Conservation (phyloP, 179 eudicot genomes). For the Silene coronaria region DNA sequence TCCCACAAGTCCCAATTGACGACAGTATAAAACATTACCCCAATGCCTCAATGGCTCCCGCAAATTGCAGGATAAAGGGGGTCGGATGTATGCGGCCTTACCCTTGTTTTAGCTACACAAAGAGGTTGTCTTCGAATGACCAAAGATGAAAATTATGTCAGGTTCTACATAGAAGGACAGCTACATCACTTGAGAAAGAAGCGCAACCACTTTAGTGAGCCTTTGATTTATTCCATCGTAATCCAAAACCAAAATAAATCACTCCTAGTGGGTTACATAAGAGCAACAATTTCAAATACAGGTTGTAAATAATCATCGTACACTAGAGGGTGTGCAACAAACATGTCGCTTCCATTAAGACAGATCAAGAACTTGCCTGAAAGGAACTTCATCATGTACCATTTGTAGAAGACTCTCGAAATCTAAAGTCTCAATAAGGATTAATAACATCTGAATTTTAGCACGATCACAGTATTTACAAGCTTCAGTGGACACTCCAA, state of each 20-base stretch:
- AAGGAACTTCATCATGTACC: constrained; percentile 77
- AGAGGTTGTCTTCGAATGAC: no score
- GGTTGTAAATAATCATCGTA: background rate
- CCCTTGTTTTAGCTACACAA: no score
- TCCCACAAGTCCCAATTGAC: background rate
- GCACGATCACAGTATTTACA: constrained; percentile 55
- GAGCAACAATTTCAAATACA: background rate
- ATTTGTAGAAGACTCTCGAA: constrained; percentile 85
- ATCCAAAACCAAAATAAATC: background rate
- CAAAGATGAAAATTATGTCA: no score
- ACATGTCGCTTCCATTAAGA: background rate
- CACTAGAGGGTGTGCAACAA: constrained; percentile 1
- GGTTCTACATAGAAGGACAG: no score
- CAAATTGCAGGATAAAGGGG: no score
- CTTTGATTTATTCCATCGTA: no score
- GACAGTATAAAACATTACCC: background rate
- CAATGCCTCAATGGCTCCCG: no score
- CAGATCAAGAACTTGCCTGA: constrained; percentile 46
- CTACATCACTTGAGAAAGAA: no score
- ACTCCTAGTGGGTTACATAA: constrained; percentile 6
- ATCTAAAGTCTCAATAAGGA: constrained; percentile 79
- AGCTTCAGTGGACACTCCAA: constrained; percentile 80
- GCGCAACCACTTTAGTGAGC: no score
- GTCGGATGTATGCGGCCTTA: no score
- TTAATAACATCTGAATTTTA: constrained; percentile 78